Conservation (phyloP, 2,329 filamentous ascomycete species). For the Hirsutella thompsonii region DNA sequence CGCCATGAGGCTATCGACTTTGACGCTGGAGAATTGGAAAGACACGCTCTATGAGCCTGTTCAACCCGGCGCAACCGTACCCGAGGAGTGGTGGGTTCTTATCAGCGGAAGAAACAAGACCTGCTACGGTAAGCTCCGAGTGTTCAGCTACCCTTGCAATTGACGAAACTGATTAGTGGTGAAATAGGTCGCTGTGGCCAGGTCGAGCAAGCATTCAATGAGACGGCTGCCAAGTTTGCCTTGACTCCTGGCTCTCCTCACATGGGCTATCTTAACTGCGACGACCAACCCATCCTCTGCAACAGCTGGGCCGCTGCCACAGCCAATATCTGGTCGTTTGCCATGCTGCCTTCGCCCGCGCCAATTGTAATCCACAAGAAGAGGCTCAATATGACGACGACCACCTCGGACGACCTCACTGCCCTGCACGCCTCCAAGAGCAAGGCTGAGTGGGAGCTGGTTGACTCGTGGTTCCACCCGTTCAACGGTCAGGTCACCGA, state of each 20-base stretch:
- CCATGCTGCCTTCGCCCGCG: slow-evolving; percentile 51
- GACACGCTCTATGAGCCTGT: slow-evolving; percentile 51
- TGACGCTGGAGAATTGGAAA: slow-evolving; percentile 62
- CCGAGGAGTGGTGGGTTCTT: slow-evolving; percentile 67
- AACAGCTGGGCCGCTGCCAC: slow-evolving; percentile 57
- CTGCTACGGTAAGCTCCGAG: slow-evolving; percentile 43
- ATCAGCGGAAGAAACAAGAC: slow-evolving; percentile 68
- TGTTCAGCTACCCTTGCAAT: neutral
- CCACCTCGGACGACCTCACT: slow-evolving; percentile 50
- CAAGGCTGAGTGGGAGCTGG: slow-evolving; percentile 32
- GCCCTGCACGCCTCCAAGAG: slow-evolving; percentile 39
- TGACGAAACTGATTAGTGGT: slow-evolving; percentile 1
- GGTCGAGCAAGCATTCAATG: slow-evolving; percentile 53
- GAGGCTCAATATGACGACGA: slow-evolving; percentile 56
- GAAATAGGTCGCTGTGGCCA: slow-evolving; percentile 48
- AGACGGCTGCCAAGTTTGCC: slow-evolving; percentile 51
- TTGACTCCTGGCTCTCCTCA: slow-evolving; percentile 49
- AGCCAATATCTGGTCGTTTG: slow-evolving; percentile 54
- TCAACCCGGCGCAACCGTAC: slow-evolving; percentile 42
- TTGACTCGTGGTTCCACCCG: slow-evolving; percentile 62
- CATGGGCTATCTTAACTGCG: slow-evolving; percentile 60
- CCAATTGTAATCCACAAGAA: slow-evolving; percentile 51
- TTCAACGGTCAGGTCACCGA: slow-evolving; percentile 56
- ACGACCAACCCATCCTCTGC: slow-evolving; percentile 61
- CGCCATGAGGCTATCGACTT: slow-evolving; percentile 29